Evolutionary conservation across 1,139 yeast species (phyloP).

Genomic region (Arxiozyma heterogenica): DNA sequence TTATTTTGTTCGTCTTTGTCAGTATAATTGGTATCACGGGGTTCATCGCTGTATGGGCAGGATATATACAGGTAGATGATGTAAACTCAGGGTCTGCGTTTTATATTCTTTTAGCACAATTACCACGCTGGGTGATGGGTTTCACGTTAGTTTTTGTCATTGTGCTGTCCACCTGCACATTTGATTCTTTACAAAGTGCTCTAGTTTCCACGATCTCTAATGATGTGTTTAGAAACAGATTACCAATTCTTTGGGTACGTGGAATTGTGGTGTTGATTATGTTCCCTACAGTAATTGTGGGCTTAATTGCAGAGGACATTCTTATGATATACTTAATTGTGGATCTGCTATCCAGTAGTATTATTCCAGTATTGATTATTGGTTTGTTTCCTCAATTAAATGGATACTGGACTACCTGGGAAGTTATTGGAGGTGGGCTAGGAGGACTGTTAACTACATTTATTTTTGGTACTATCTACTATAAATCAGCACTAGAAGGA

Average conservation of each 20-base stretch:
- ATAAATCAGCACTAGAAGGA: conserved; percentile 61
- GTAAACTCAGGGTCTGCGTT: conserved; percentile 57
- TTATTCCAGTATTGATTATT: conserved; percentile 75
- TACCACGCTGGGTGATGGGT: conserved; percentile 87
- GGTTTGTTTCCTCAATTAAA: conserved; percentile 58
- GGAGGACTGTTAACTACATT: conserved; percentile 77
- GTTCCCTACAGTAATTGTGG: conserved; percentile 79
- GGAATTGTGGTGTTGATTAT: conserved; percentile 64
- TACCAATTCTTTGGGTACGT: conserved; percentile 59
- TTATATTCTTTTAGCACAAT: conserved; percentile 54
- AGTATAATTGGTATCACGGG: conserved; percentile 78
- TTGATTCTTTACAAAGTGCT: conserved; percentile 85
- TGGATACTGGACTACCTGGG: conserved; percentile 70
- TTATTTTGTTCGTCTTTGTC: conserved; percentile 53
- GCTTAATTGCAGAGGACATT: conserved; percentile 73
- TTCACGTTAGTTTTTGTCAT: conserved; percentile 69
- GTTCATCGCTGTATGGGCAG: conserved; percentile 84
- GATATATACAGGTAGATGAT: conserved; percentile 54
- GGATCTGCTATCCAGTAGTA: conserved; percentile 77
- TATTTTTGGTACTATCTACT: conserved; percentile 75
- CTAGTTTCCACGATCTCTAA: conserved; percentile 83
- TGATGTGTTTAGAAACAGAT: conserved; percentile 76
- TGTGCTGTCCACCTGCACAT: conserved; percentile 73
- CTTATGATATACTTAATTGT: conserved; percentile 84
- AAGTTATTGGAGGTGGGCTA: conserved; percentile 72